phyloP scores from a whole-genome alignment of 768 basidiomycete species.

The Mycena albidolilacea region DNA sequence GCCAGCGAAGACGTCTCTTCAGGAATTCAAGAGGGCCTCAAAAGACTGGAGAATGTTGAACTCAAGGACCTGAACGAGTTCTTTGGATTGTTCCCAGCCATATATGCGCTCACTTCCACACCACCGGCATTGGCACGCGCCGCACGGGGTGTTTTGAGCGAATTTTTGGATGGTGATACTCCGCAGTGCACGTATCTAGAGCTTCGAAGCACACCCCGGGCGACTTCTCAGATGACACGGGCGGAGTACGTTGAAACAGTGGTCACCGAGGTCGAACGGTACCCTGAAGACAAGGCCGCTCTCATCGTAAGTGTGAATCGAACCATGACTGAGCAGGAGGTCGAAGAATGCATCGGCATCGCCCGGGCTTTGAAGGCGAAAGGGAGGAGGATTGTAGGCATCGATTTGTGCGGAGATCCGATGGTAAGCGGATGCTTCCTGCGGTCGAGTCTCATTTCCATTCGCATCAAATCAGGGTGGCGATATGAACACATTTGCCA shows the following conservation, averaged over 20 bases:
- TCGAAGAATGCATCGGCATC: conserved; percentile 70
- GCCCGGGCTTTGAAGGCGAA: conserved; percentile 68
- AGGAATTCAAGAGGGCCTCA: conserved; percentile 49
- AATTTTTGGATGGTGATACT: conserved; percentile 66
- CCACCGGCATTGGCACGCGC: conserved; percentile 67
- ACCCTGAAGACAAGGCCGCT: conserved; percentile 63
- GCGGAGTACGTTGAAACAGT: conserved; percentile 76
- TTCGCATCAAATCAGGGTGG: conserved; percentile 57
- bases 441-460: neutral
- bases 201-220: conserved; percentile 85
- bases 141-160: conserved; percentile 74
- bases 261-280: conserved; percentile 74
- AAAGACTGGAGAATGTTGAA: conserved; percentile 56
- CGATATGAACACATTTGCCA: conserved; percentile 65
- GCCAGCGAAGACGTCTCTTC: conserved; percentile 4
- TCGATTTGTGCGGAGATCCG: conserved; percentile 89
- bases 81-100: conserved; percentile 63
- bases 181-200: conserved; percentile 83
- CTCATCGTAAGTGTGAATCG: conserved; percentile 84
- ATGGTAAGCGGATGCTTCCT: conserved; percentile 45
- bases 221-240: conserved; percentile 70
- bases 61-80: conserved; percentile 55
- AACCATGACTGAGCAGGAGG: conserved; percentile 66
- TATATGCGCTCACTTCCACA: conserved; percentile 82
- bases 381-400: conserved; percentile 78